Evolutionary conservation across 768 basidiomycete species (phyloP), one percentile per base, ranked within the genome.

Genomic region (Lactarius quietus): DNA sequence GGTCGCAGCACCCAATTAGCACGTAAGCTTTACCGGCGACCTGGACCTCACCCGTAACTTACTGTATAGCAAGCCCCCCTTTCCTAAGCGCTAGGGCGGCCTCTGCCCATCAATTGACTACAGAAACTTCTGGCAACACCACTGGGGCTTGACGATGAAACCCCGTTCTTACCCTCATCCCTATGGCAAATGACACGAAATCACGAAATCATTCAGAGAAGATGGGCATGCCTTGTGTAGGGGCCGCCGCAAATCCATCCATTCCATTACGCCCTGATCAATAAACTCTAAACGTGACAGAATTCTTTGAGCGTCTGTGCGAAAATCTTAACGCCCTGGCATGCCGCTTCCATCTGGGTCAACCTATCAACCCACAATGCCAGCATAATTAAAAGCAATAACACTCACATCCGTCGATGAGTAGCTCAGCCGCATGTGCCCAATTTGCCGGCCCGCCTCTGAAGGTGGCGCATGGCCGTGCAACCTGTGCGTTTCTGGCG

Each of bases 381-480:
- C n/a, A 5, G 17, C 45, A 26, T 26, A 4, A 17, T 7, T 8
- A 36, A 28, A 54, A 20, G 9, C 67, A 29, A 55, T 14, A 15
- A 69, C 6, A 70, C 79, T 63, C 68, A 87, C 86, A 73, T 81
- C 77, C 36, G 75, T 76, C 65, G 81, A 80, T 69, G 84, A 86
- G 73, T 84, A 87, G 70, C 81, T 83, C 56, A 87, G 73, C 3
- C 86, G 80, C 72, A 84, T 82, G 70, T 87, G 85, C 1, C 84
- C 86, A 28, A 54, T 36, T 28, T 74, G 69, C 39, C 71, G 73
- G 3, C 69, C 67, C 28, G 45, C 43, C 8, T 39, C 39, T 6
- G 15, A 10, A 8, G 12, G 20, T 23, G 14, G 48, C 64, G 71
- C 54, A 28, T 61, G 45, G 17, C 75, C 67, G 36, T 71, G 69